Conservation (phyloP, 306 rosid species). For the Boehmeria nivea region DNA sequence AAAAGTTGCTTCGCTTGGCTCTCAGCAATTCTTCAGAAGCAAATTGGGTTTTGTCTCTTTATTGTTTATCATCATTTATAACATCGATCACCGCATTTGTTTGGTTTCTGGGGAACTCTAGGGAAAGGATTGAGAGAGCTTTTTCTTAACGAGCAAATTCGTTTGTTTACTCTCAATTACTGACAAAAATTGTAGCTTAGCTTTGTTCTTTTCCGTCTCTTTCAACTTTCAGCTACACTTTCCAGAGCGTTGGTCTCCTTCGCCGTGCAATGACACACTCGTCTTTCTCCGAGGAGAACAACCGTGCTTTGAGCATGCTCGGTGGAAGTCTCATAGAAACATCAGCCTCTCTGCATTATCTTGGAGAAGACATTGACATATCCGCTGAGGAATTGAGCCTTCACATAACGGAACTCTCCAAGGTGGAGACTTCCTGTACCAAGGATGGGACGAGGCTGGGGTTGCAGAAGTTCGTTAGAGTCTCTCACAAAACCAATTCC, state of each 20-base stretch:
- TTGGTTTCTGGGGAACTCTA: not conserved
- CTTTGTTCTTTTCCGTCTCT: no score
- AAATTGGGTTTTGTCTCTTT: not conserved
- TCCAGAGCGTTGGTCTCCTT: slow-evolving; percentile 40
- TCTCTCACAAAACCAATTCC: slow-evolving; percentile 57
- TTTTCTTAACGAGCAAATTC: no score
- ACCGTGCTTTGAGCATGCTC: slow-evolving; percentile 50
- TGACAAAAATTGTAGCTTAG: no score
- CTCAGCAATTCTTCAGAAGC: not conserved
- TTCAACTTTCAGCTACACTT: slow-evolving; percentile 37
- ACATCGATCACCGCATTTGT: not conserved
- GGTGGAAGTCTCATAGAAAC: slow-evolving; percentile 49
- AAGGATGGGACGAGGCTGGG: slow-evolving; percentile 36
- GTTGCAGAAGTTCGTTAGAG: slow-evolving; percentile 54
- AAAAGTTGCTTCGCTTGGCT: not conserved
- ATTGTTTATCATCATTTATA: not conserved
- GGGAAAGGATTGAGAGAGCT: no score
- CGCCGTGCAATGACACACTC: slow-evolving; percentile 80
- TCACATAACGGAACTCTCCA: slow-evolving; percentile 34
- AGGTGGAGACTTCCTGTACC: slow-evolving; percentile 49
- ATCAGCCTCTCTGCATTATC: slow-evolving; percentile 25
- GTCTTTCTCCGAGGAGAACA: slow-evolving; percentile 79
- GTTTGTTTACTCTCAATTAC: no score
- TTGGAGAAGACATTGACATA: slow-evolving; percentile 42
- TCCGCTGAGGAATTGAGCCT: slow-evolving; percentile 41